These are phyloP conservation scores for Myxozyma melibiosi DNA, from an alignment of 805 yeast genomes.

Conservation along the genomic window DNA sequence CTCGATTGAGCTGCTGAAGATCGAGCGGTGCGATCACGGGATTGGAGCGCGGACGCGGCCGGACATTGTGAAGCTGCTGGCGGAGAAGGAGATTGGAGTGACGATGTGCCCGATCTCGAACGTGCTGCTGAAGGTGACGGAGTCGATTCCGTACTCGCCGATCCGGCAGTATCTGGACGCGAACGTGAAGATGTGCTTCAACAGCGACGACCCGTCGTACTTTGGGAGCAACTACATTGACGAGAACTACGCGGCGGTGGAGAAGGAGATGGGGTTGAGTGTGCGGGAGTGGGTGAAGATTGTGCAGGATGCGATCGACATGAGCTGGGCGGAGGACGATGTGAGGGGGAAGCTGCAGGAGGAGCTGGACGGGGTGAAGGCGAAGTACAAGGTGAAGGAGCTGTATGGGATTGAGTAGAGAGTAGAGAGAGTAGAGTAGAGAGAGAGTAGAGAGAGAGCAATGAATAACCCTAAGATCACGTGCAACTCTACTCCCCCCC, in stretches of 20 bases:
- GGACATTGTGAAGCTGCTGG: constrained; percentile 58
- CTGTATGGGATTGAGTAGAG: constrained; percentile 25
- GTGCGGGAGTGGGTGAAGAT: constrained; percentile 62
- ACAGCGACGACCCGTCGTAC: constrained; percentile 80
- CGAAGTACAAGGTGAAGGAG: constrained; percentile 30
- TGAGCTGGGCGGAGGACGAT: constrained; percentile 68
- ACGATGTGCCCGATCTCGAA: constrained; percentile 80
- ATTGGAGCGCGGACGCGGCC: constrained; percentile 62
- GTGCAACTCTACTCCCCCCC: not conserved
- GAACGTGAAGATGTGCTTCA: constrained; percentile 70
- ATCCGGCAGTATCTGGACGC: constrained; percentile 60
- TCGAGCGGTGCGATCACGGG: constrained; percentile 80
- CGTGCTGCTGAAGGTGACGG: constrained; percentile 72
- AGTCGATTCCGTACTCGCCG: constrained; percentile 68
- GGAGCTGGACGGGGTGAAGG: constrained; percentile 30
- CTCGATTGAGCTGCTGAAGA: constrained; percentile 61
- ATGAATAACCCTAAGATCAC: not conserved
- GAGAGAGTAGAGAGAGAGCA: not conserved
- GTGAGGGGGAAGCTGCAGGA: constrained; percentile 52
- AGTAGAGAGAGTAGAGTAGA: not conserved
- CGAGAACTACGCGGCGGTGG: constrained; percentile 71
- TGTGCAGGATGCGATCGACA: constrained; percentile 66
- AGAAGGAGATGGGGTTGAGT: constrained; percentile 64
- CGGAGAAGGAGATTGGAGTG: constrained; percentile 57
- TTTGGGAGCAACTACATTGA: constrained; percentile 77